Base-by-base conservation (phyloP, 1,284 basidiomycete species). In the Sphaerobolus stellatus region DNA sequence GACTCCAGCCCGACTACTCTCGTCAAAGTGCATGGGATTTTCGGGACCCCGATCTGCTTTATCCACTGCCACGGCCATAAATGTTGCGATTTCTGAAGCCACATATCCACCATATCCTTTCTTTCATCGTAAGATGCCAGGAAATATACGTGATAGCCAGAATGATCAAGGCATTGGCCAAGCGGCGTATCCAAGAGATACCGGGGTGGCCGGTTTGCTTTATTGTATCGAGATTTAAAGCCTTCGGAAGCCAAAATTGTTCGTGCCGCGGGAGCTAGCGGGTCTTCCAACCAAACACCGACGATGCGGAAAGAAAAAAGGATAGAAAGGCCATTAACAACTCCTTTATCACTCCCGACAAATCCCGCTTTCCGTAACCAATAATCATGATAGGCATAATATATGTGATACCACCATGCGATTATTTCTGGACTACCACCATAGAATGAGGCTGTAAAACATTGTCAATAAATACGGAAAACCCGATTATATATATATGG, bases 301-400 rank as follows among this genome's bases (percentile, higher is more conserved):
- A 79, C 64, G 60, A 82, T 67, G 20, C 74, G 74, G 4, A 68
- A 62, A 2, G 80, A 75, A 62, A 72, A 74, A 27, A 80, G 71
- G 27, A 81, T 62, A 56, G 81, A 64, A 45, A 82, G 66, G 1
- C 77, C 63, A 59, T 81, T 82, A 58, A 80, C 74, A 27, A 82
- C 59, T 0, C 75, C 75, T 60, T 81, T 77, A 63, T 82, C 80
- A 62, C 80, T 80, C 4, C 80, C 80, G 16, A 81, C 76, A 59
- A 82, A 82, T 27, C 72, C 59, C 29, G 69, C 71, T 18, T 64
- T 66, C 1, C 64, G 59, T 36, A 76, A 69, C 63, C 79, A 82
- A 53, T 73, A 57, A 64, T 80, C 69, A 62, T 81, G 80, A 56
- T 78, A 78, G 0, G 70, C 67, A 61, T 80, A 82, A 62, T 73